Percentiles rank a stretch among this genome's conserved stretches.
phyloP scores from a whole-genome alignment of 2,329 filamentous ascomycete species.

The Colletotrichum lupini region DNA sequence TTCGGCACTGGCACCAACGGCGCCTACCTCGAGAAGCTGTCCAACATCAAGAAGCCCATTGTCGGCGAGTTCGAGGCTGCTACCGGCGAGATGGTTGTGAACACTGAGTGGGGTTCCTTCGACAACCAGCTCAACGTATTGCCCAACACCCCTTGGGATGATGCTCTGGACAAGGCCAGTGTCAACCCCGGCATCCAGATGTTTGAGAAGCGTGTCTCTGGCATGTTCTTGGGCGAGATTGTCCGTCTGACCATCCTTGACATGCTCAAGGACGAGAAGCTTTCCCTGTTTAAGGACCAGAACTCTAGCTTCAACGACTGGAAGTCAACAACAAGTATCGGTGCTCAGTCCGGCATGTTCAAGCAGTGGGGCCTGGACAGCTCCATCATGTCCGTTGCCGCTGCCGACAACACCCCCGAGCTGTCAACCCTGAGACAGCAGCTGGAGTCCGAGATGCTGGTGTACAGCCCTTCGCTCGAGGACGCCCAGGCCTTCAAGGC shows the following conservation, averaged over 20 bases:
- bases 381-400: conserved; percentile 86
- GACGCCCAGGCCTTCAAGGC: conserved; percentile 91
- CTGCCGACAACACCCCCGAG: conserved; percentile 80
- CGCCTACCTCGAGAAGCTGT: conserved; percentile 93
- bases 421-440: conserved; percentile 80
- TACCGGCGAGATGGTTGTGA: conserved; percentile 96
- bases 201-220: conserved; percentile 98
- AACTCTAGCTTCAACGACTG: conserved; percentile 78
- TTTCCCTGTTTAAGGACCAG: conserved; percentile 80
- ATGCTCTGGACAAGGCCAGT: conserved; percentile 79
- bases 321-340: conserved; percentile 76
- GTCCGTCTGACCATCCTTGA: conserved; percentile 80
- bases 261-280: conserved; percentile 74
- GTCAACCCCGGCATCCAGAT: conserved; percentile 96
- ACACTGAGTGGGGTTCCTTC: conserved; percentile 98
- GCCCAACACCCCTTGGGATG: conserved; percentile 86
- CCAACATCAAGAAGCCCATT: conserved; percentile 83
- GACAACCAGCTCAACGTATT: conserved; percentile 93
- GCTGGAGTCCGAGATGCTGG: conserved; percentile 79
- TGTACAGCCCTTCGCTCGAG: conserved; percentile 81
- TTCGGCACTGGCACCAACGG: conserved; percentile 98
- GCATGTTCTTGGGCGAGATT: conserved; percentile 98
- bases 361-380: conserved; percentile 92
- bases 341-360: conserved; percentile 74
- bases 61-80: conserved; percentile 78